Evolutionary conservation across 805 yeast species (phyloP).

Genomic region (Lipomyces chichibuensis): DNA sequence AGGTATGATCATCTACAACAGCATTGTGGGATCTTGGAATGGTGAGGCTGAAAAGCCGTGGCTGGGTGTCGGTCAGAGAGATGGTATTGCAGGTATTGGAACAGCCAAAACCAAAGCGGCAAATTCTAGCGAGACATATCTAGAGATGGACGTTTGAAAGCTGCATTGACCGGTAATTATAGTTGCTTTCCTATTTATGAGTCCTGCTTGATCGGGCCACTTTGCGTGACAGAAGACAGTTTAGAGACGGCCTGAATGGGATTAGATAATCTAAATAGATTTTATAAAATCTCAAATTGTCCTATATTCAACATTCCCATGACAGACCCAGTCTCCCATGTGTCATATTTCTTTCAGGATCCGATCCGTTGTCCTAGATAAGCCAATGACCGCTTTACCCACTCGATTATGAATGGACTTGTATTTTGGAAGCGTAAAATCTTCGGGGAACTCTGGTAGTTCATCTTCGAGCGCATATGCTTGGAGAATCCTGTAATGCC

Average conservation of each 20-base stretch:
- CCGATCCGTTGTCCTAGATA: neutral
- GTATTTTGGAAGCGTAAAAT: constrained; percentile 36
- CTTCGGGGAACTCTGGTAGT: constrained; percentile 40
- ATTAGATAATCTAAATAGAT: too few relatives aligned
- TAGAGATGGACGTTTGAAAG: neutral
- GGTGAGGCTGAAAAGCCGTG: constrained; percentile 52
- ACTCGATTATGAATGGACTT: constrained; percentile 34
- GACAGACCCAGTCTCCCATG: neutral
- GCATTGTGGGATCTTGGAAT: constrained; percentile 42
- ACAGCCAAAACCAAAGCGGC: constrained; percentile 30
- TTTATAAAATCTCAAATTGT: neutral
- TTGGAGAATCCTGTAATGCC: constrained; percentile 66
- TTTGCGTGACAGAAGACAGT: neutral
- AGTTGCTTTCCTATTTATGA: neutral
- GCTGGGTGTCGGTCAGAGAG: constrained; percentile 45
- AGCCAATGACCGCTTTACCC: neutral
- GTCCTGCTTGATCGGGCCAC: neutral
- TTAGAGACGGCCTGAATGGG: neutral
- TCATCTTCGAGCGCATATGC: constrained; percentile 66
- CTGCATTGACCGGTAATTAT: too few relatives aligned
- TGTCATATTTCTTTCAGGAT: neutral
- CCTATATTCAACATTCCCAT: neutral
- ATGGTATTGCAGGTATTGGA: constrained; percentile 45
- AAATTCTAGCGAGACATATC: neutral
- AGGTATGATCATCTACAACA: constrained; percentile 49